Evolutionary conservation across 306 rosid species (phyloP), one percentile per base, ranked within the genome.

Genomic region (Corylus avellana): DNA sequence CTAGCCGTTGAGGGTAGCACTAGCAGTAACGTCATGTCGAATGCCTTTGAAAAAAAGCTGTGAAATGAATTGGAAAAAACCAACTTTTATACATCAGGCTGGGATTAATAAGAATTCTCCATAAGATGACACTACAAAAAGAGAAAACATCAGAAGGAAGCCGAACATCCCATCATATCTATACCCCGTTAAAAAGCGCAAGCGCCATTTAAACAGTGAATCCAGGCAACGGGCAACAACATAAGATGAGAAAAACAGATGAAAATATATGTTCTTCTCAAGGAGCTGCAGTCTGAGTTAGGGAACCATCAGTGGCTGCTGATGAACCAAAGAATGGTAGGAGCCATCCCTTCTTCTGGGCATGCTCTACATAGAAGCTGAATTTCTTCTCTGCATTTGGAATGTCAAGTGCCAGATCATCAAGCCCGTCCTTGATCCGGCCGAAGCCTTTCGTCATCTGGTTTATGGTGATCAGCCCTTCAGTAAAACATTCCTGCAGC

Each of bases 391-490:
- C 85, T 0, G 98, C 98, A 22, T 91, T 95, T 13, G 99, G 99
- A 64, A 95, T 95, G 87, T 95, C 99, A 7, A 95, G 94, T 73
- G 99, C 99, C 53, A 95, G 89, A 70, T 95, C 99, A 9, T 95
- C 99, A 1, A 95, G 96, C 56, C 96, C 81, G 14, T 95, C 99
- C 85, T 86, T 95, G 83, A 93, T 83, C 17, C 99, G 90, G 73
- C 89, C 85, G 87, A 93, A 95, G 51, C 99, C 99, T 72, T 95
- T 95, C 0, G 93, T 95, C 96, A 95, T 85, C 88, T 95, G 98
- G 78, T 90, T 93, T 81, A 78, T 95, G 53, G 99, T 93, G 85
- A 95, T 93, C 73, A 95, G 89, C 32, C 99, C 99, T 77, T 91
- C 99, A 22, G 88, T 67, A 73, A 90, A 93, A 90, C 98, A 90